phyloP scores from a whole-genome alignment of 176 grass and related monocot genomes.

The Calamus simplicifolius region DNA sequence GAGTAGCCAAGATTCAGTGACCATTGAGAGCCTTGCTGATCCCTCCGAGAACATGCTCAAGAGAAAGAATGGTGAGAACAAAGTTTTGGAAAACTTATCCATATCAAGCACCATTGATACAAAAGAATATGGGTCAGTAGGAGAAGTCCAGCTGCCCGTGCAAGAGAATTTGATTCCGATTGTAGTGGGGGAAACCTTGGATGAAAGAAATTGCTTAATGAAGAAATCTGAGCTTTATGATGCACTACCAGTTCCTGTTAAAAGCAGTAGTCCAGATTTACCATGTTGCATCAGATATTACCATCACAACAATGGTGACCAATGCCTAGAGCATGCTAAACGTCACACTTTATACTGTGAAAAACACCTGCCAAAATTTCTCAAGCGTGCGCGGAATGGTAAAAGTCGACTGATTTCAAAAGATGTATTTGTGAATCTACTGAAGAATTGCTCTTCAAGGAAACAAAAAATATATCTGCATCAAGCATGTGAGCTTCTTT shows the following conservation, averaged over 20 bases:
- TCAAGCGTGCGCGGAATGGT: constrained; percentile 95
- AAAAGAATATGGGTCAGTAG: constrained; percentile 4
- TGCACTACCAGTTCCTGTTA: constrained; percentile 25
- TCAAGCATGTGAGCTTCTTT: constrained; percentile 83
- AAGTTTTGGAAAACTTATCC: constrained; percentile 24
- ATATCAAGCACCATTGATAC: constrained; percentile 22
- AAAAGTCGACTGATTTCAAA: constrained; percentile 92
- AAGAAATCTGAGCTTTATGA: constrained; percentile 40
- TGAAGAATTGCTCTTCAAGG: constrained; percentile 71
- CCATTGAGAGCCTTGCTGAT: constrained; percentile 1
- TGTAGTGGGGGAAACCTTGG: constrained; percentile 25
- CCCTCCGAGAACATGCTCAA: constrained; percentile 26
- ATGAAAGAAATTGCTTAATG: constrained; percentile 37
- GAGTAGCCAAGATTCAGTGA: constrained; percentile 34
- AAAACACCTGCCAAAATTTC: constrained; percentile 87
- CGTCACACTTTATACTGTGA: constrained; percentile 85
- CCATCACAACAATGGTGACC: constrained; percentile 30
- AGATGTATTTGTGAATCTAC: constrained; percentile 73
- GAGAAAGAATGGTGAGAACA: constrained; percentile 25
- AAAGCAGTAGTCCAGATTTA: constrained; percentile 26
- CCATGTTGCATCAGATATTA: constrained; percentile 53
- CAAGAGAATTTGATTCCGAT: constrained; percentile 25
- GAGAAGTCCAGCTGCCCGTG: constrained; percentile 21
- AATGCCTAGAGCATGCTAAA: constrained; percentile 81
- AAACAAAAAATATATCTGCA: constrained; percentile 77